Evolutionary conservation across 2,329 filamentous ascomycete genomes (phyloP).

Genomic region (Escovopsis sp.): DNA sequence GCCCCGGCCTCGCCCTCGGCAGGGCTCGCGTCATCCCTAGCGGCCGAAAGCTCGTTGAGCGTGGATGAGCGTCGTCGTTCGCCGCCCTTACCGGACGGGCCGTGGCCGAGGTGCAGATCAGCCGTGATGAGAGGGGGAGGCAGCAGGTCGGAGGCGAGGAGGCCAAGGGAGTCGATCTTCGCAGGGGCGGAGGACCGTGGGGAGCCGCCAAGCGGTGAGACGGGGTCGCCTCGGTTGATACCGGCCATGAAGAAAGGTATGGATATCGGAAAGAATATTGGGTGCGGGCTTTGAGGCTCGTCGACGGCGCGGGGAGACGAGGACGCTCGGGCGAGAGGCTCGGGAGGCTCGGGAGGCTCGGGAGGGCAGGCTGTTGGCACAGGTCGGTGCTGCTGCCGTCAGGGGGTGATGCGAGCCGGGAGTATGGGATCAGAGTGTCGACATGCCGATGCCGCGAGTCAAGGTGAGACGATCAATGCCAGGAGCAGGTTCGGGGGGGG

Average conservation of each 20-base stretch:
- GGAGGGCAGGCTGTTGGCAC: no score
- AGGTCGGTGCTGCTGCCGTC: no score
- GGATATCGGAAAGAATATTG: neutral
- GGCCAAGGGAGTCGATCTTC: slow-evolving; percentile 3
- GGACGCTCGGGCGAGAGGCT: neutral
- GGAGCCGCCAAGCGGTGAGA: slow-evolving; percentile 8
- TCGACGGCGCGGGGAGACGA: no score
- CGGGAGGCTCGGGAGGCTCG: no score
- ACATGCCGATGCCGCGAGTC: no score
- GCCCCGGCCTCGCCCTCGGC: neutral
- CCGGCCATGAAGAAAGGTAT: slow-evolving; percentile 4
- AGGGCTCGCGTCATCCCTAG: slow-evolving; percentile 1
- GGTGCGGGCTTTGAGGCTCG: no score
- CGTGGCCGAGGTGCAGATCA: neutral
- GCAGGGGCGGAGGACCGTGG: slow-evolving; percentile 6
- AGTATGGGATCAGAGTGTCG: no score
- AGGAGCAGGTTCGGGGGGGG: no score
- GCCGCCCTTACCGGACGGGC: neutral
- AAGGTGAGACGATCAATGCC: no score
- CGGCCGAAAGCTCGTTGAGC: neutral
- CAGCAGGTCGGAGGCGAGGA: slow-evolving; percentile 2
- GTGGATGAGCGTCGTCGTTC: slow-evolving; percentile 1
- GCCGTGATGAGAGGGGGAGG: slow-evolving; percentile 2
- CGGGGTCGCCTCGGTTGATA: slow-evolving; percentile 6
- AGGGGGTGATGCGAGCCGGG: no score